Base-by-base conservation (phyloP, 352 stramenopile species). In the Phytophthora megakarya region DNA sequence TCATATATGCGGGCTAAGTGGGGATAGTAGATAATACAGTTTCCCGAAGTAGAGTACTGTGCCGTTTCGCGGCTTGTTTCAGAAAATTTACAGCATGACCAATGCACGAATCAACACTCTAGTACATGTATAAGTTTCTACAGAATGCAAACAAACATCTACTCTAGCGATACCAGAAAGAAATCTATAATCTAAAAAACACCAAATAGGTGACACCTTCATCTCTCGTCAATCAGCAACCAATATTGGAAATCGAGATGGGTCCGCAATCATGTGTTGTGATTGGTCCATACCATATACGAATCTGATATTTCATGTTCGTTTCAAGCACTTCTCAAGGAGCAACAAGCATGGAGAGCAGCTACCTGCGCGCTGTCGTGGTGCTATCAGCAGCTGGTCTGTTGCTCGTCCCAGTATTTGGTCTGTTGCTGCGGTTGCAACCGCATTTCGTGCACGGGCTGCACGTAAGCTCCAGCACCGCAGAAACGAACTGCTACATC, bases 401-500 rank as follows among this genome's bases (percentile, higher is more conserved):
- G 57, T 39, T 80, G 53, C 46, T 87, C 3, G 59, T 92, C 22
- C 76, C 84, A 19, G 18, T 81, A 25, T 86, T 92, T 47, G 84
- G 80, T 13, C 59, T 87, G 35, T 56, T 90, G 25, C 42, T 89
- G 19, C 80, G 69, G 12, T 70, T 86, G 30, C 81, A 92, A 45
- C 81, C 81, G 39, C 16, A 48, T n/a, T 87, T 88, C 45, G 56
- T 89, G 28, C 80, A 73, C 48, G 84, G 84, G 1, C 62, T 92
- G 19, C 73, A 78, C 51, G 65, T 75, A 28, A 72, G 75, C 19
- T 30, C 76, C 10, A 66, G 37, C 18, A 59, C 58, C 1, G 84
- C 81, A 6, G 80, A 86, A 66, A 37, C 58, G 51, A 90, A 92
- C 52, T 93, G 84, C 62, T 89, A 85, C 57, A 60, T 91, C 26